Base-by-base conservation (phyloP, 2,329 filamentous ascomycete genomes). In the Aspergillus terreus region DNA sequence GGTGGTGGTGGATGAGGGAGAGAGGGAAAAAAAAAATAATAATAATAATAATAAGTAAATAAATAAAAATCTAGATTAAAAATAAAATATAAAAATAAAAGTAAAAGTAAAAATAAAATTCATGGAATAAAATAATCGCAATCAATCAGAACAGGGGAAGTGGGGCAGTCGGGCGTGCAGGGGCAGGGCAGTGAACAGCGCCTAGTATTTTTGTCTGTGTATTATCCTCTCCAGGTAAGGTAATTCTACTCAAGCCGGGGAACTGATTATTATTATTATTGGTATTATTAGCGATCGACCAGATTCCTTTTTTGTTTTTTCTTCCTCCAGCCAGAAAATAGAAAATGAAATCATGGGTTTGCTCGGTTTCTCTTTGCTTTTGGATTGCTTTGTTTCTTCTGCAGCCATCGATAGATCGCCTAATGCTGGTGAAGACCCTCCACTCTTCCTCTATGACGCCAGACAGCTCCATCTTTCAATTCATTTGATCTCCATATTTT, bases 151-250 rank as follows among this genome's bases (percentile, higher is more conserved):
- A 41, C 6, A 43, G 35, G 15, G 33, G 25, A 35, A 23, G 49
- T 51, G 48, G 49, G 47, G 27, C 15, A 47, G 54, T 47, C 55
- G 48, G 49, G 49, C 53, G 40, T 54, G 55, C 57, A 58, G 53
- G 54, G 57, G 55, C 53, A 57, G 52, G 40, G 49, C 51, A 49
- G 48, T 53, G 51, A 54, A 54, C 50, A 47, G 41, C 23, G 53
- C 50, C 50, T 45, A 42, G 19, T 36, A 46, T 38, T 47, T 42
- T 27, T 23, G 44, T 44, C 19, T 4, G 27, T 30, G 50, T 45
- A 50, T 17, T 33, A 35, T 5, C 45, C 50, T 52, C 46, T 41
- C 50, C 44, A 52, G 53, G 46, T 19, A 19, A 52, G 46, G 50
- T 47, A 51, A 45, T 48, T 45, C 48, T 47, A 38, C 25, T 43